Conservation (phyloP, 163 green algal genomes). For the Trebouxia gelatinosa region DNA sequence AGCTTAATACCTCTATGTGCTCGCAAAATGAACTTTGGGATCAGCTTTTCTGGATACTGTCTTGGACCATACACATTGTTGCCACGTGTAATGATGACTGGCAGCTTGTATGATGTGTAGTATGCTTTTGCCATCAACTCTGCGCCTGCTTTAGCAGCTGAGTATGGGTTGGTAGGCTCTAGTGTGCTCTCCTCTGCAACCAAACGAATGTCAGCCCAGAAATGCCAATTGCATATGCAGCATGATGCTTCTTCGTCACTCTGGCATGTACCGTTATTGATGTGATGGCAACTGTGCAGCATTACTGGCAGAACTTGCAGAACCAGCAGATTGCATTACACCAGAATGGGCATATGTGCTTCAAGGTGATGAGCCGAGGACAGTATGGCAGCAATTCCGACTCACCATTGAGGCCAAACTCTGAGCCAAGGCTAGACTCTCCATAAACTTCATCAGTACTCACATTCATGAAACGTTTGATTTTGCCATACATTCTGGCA, state of each 20-base stretch:
- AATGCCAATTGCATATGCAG: too few relatives aligned
- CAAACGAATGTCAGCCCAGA: too few relatives aligned
- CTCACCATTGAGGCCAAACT: constrained; percentile 26
- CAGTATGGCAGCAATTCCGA: too few relatives aligned
- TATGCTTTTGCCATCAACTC: constrained; percentile 98
- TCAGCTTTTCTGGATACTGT: constrained; percentile 91
- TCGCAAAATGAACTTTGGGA: constrained; percentile 89
- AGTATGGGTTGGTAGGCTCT: constrained; percentile 98
- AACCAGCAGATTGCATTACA: too few relatives aligned
- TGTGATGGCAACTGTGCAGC: too few relatives aligned
- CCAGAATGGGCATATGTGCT: too few relatives aligned
- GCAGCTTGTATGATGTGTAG: constrained; percentile 92
- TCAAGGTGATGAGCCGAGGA: too few relatives aligned
- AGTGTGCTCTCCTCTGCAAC: constrained; percentile 70
- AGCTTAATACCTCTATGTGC: constrained; percentile 60
- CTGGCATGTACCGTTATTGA: too few relatives aligned
- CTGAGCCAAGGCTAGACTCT: constrained; percentile 27
- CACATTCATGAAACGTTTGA: constrained; percentile 95
- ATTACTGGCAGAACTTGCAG: too few relatives aligned
- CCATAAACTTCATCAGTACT: constrained; percentile 96
- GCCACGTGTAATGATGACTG: constrained; percentile 93
- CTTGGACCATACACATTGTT: constrained; percentile 99
- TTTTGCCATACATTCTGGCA: constrained; percentile 67
- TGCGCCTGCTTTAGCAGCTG: constrained; percentile 92
- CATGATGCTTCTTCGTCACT: too few relatives aligned